Conservation (phyloP, 2,329 filamentous ascomycete species). For the Pyricularia sp. region DNA sequence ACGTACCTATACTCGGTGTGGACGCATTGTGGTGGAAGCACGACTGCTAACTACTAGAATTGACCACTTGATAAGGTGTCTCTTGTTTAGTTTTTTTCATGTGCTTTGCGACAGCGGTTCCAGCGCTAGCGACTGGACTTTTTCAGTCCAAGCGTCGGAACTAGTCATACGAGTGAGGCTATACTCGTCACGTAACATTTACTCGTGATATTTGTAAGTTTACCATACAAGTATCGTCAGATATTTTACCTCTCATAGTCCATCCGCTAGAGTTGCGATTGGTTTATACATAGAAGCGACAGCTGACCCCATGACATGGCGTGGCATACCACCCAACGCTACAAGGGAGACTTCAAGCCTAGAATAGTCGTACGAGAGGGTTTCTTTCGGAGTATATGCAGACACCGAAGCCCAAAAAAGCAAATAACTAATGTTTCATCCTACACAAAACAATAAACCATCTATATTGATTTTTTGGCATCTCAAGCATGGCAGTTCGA, state of each 20-base stretch:
- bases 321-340: background rate
- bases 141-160: background rate
- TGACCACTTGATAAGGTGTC: no score
- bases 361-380: background rate
- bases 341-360: background rate
- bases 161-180: no score
- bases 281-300: background rate
- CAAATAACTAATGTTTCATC: background rate
- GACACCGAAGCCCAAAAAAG: background rate
- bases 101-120: background rate
- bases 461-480: background rate
- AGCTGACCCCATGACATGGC: background rate
- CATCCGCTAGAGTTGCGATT: background rate
- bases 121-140: background rate
- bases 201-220: background rate
- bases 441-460: background rate
- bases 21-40: no score
- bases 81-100: background rate
- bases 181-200: background rate
- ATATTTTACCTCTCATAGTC: background rate
- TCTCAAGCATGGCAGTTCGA: background rate
- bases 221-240: background rate
- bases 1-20: no score
- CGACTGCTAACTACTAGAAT: no score
- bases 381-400: background rate